Evolutionary conservation across 208 protist species (phyloP), one percentile per base, ranked within the genome.

Genomic region (Trypanosoma scelopori): DNA sequence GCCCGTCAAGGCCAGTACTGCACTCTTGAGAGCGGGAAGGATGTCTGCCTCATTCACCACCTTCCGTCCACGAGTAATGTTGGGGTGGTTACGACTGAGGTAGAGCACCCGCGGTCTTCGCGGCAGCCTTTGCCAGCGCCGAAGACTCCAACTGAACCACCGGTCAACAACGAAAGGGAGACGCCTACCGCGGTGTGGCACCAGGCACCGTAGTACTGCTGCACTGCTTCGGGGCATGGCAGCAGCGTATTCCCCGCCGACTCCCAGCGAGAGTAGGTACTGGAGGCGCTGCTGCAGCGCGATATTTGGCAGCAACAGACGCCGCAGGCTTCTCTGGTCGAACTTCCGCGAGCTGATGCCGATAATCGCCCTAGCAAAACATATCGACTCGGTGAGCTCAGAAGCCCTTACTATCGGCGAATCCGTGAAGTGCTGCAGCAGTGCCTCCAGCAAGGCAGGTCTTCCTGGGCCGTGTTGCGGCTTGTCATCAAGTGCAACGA

Each of bases 401-500:
- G 53, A 46, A 25, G 71, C 71, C 12, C 69, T 51, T 9, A 77
- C 16, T 23, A 77, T 37, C n/a, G 71, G 71, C 5, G 42, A 6
- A 45, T 68, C 46, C 0, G 56, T 77, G 42, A 77, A 77, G 25
- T 58, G 50, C 23, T 58, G 50, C 28, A 77, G 39, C n/a, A 77
- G 35, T 47, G 56, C 47, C 53, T 77, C 66, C 22, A 77, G 30
- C 53, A 77, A 50, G 9, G 65, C 57, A 28, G n/a, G n/a, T n/a
- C 57, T 55, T 30, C 74, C 69, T 16, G 55, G 65, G 16, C 71
- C 71, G 2, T 35, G 13, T 0, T n/a, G 50, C 18, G 71, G 71
- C 30, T 77, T 77, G 46, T 77, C 71, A 67, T 77, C 71, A 67
- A 72, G 65, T 7, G 65, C 61, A 15, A 69, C 50, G 22, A 77